Base-by-base conservation (phyloP, 1,139 yeast species). In the Nakaseomyces uthaithaninus region DNA sequence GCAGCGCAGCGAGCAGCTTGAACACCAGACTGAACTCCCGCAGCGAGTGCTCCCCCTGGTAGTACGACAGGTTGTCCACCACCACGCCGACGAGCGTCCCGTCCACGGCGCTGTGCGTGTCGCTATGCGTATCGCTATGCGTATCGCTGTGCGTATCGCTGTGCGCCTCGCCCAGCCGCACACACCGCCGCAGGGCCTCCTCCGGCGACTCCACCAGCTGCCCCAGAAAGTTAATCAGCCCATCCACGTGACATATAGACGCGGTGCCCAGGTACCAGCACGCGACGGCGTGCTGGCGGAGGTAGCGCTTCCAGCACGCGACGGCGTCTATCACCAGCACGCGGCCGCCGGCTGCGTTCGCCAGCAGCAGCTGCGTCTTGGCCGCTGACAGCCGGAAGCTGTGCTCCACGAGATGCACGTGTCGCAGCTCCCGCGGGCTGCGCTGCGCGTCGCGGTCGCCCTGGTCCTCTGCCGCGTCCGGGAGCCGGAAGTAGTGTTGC, bases 41-140 rank as follows among this genome's bases (percentile, higher is more conserved):
- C 9, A 22, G 27, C 37, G 24, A 36, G 25, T 38, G 37, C 20
- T 44, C 36, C 8, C 46, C 44, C 7, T 39, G 18, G 2, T 47
- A 48, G 33, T 55, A 56, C 1, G 63, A 57, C 8, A 59, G 30
- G 40, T 58, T 59, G 41, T 59, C 63, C 4, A 59, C 51, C 4
- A 59, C 42, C 14, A 59, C 49, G 6, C 61, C 59, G 3, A 47
- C 39, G 30, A 57, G 38, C 35, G 50, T 56, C 25, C 11, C 12
- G 4, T 11, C 11, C 16, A 3, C 3, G 9, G 16, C 12, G 35
- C 33, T 39, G 27, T 45, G 33, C n/a, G 37, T 25, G 17, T 37
- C 44, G 15, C 30, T n/a, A n/a, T n/a, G n/a, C n/a, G n/a, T n/a
- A n/a, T n/a, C n/a, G n/a, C n/a, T n/a, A n/a, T n/a, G n/a, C n/a